Conservation (phyloP, 2,329 filamentous ascomycete species). For the Mycosphaerella sp. region DNA sequence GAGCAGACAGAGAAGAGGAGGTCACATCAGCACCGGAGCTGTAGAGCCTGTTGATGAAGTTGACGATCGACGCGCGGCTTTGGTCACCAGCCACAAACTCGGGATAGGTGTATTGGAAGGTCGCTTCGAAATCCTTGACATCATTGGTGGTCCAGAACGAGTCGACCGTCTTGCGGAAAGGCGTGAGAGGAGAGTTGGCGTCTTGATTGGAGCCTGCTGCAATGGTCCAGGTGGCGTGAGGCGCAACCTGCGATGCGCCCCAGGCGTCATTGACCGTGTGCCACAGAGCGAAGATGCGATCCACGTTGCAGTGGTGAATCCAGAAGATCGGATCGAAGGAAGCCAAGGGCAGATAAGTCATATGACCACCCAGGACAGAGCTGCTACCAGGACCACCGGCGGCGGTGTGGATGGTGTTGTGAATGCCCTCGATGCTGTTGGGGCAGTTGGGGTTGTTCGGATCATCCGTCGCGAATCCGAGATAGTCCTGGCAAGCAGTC, state of each 20-base stretch:
- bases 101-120: constrained; percentile 69
- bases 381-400: constrained; percentile 25
- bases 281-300: constrained; percentile 72
- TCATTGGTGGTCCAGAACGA: constrained; percentile 63
- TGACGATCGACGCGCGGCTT: constrained; percentile 46
- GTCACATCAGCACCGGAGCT: constrained; percentile 33
- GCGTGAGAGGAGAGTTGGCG: constrained; percentile 34
- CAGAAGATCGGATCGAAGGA: constrained; percentile 76
- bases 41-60: constrained; percentile 51
- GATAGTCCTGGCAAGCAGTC: constrained; percentile 31
- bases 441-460: constrained; percentile 25
- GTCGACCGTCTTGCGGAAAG: constrained; percentile 56
- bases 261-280: constrained; percentile 66
- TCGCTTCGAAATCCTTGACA: constrained; percentile 56
- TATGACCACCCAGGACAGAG: constrained; percentile 49
- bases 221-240: constrained; percentile 58
- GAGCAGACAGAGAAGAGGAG: constrained; percentile 11
- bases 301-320: constrained; percentile 67
- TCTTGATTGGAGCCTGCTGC: constrained; percentile 44
- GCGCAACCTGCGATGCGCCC: constrained; percentile 50
- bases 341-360: constrained; percentile 62
- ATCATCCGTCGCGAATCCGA: constrained; percentile 30
- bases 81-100: constrained; percentile 50
- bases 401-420: constrained; percentile 33
- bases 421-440: constrained; percentile 34